Evolutionary conservation across 2,329 filamentous ascomycete genomes (phyloP).

Genomic region (Diaporthe ilicicola): DNA sequence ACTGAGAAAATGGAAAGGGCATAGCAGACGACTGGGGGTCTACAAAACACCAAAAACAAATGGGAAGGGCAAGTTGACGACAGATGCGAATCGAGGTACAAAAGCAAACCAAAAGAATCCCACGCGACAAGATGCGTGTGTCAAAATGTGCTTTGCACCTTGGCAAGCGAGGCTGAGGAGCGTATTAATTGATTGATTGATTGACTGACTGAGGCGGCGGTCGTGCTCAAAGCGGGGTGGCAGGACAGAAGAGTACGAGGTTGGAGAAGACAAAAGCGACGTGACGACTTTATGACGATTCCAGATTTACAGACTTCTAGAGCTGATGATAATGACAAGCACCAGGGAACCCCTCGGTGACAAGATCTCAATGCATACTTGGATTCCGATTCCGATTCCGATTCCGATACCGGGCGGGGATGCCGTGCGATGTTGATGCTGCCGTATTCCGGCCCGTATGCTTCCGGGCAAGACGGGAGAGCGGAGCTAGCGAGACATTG

Average conservation of each 20-base stretch:
- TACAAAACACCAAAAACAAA: background rate
- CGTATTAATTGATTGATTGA: background rate
- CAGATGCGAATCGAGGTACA: background rate
- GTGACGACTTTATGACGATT: conserved; percentile 30
- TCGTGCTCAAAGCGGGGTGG: background rate
- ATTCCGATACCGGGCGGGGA: background rate
- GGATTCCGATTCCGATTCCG: background rate
- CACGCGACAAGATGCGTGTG: background rate
- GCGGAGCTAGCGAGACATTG: too few relatives aligned
- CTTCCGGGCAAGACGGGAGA: background rate
- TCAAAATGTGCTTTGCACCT: background rate
- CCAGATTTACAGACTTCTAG: conserved; percentile 24
- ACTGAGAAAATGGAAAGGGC: background rate
- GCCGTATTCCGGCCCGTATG: background rate
- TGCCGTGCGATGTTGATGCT: background rate
- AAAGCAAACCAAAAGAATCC: background rate
- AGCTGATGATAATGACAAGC: conserved; percentile 32
- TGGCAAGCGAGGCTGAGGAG: background rate
- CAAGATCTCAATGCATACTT: conserved; percentile 13
- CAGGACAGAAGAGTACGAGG: background rate
- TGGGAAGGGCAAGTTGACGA: background rate
- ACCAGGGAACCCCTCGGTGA: background rate
- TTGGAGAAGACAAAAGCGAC: conserved; percentile 24
- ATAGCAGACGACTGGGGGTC: background rate
- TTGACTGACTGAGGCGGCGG: background rate